Percentiles rank a stretch among this genome's conserved stretches.
Evolutionary conservation across 768 basidiomycete species (phyloP).

Genomic region (Polyporus arcularius): DNA sequence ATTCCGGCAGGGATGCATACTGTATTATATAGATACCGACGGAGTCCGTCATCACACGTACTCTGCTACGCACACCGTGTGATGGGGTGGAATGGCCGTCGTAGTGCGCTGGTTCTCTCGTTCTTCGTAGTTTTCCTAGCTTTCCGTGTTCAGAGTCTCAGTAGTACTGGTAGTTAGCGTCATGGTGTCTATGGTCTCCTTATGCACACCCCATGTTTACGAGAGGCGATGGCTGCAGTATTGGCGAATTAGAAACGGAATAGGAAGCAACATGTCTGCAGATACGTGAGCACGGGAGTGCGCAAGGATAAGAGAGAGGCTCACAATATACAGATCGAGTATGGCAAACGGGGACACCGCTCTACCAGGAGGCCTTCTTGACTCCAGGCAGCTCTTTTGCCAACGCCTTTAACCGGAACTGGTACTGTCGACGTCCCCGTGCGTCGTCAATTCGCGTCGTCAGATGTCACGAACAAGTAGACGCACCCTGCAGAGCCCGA

Average conservation of each 20-base stretch:
- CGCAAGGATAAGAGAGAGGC: neutral
- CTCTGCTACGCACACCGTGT: neutral
- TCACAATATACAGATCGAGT: neutral
- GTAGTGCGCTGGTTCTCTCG: neutral
- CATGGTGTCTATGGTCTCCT: too few species aligned
- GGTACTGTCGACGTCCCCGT: slow-evolving; percentile 54
- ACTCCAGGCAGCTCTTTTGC: slow-evolving; percentile 85
- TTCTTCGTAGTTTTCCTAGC: neutral
- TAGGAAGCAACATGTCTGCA: neutral
- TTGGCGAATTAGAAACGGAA: neutral
- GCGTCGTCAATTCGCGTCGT: neutral
- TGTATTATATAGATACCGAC: slow-evolving; percentile 9
- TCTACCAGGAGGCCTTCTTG: slow-evolving; percentile 87
- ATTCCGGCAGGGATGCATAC: neutral
- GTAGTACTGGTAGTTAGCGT: neutral
- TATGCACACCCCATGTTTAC: too few species aligned
- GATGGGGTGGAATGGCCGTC: neutral
- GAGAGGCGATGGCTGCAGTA: too few species aligned
- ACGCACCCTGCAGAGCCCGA: slow-evolving; percentile 78
- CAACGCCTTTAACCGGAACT: slow-evolving; percentile 86
- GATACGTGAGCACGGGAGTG: neutral
- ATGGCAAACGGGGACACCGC: neutral
- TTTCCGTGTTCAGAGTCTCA: slow-evolving; percentile 1
- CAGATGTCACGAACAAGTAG: neutral
- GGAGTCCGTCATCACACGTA: neutral